These are phyloP conservation scores for Alternaria dauci DNA, from an alignment of 2,329 filamentous ascomycete species.

Conservation along the genomic window DNA sequence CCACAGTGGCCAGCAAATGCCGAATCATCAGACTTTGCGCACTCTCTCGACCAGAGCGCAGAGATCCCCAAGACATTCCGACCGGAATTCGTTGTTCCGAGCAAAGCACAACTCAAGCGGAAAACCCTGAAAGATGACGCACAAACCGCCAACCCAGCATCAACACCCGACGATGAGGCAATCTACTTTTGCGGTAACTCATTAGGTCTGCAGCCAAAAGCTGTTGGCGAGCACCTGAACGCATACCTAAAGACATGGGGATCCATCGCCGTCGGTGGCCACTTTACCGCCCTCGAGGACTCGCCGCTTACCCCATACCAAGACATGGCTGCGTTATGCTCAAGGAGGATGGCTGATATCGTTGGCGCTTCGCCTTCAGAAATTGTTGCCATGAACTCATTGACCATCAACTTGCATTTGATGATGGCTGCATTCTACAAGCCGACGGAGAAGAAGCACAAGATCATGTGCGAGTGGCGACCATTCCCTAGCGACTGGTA, in stretches of 20 bases:
- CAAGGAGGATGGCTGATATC: conserved; percentile 72
- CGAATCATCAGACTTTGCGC: conserved; percentile 36
- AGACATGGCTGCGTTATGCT: conserved; percentile 77
- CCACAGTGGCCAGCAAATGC: conserved; percentile 37
- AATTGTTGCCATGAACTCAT: conserved; percentile 85
- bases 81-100: conserved; percentile 78
- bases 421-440: conserved; percentile 85
- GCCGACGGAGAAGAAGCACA: conserved; percentile 71
- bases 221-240: conserved; percentile 70
- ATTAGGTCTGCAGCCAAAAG: conserved; percentile 80
- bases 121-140: conserved; percentile 57
- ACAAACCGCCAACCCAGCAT: conserved; percentile 34
- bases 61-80: conserved; percentile 57
- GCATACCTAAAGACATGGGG: conserved; percentile 84
- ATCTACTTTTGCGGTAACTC: conserved; percentile 93
- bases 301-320: conserved; percentile 78
- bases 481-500: conserved; percentile 91
- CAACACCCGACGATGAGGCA: conserved; percentile 55
- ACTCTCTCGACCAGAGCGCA: conserved; percentile 37
- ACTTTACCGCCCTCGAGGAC: conserved; percentile 74
- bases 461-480: conserved; percentile 85
- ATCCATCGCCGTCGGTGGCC: conserved; percentile 81
- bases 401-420: conserved; percentile 84
- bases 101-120: conserved; percentile 73
- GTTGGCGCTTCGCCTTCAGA: conserved; percentile 77